Base-by-base conservation (phyloP, 78 protist genomes). In the Dictyostelium firmibasis region DNA sequence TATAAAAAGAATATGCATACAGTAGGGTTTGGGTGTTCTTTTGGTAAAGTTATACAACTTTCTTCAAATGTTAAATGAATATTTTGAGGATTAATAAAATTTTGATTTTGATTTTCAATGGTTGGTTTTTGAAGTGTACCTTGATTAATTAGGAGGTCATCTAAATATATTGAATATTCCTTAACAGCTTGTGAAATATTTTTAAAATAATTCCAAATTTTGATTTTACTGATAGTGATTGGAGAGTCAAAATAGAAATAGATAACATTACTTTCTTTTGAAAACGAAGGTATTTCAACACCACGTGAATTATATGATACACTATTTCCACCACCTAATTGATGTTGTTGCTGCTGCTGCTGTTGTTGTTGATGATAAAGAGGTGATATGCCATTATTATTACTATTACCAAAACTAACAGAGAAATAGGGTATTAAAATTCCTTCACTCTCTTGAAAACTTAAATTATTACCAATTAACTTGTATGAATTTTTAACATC, bases 161-260 rank as follows among this genome's bases (percentile, higher is more conserved):
- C 96, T 11, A 83, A 7, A 78, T 81, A 86, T 5, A 93, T 29
- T 33, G 36, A 91, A 57, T 89, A 77, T 13, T 95, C 93, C 23
- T 77, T 35, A 8, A 91, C 94, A n/a, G 96, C 97, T 41, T 96
- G 74, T 2, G 38, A 1, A 8, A 94, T 92, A 9, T 89, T 91
- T 38, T 91, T 89, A 57, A 14, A 16, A 82, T 96, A 96, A 84
- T 97, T 97, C 97, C 97, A 97, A n/a, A 97, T 18, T 43, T 38
- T 85, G 41, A 96, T 6, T 75, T 53, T 85, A 47, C 79, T n/a
- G 16, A 96, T 13, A 14, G 82, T 41, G 7, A 93, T 81, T 16
- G 97, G 97, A n/a, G 50, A 23, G 36, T 93, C 85, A 50, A 95
- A 91, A 69, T 60, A 91, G 16, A 91, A 20, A 23, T 41, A 75